These are phyloP conservation scores for Leccinum pachyderme DNA, from an alignment of 1,284 basidiomycete genomes.

Conservation along the genomic window DNA sequence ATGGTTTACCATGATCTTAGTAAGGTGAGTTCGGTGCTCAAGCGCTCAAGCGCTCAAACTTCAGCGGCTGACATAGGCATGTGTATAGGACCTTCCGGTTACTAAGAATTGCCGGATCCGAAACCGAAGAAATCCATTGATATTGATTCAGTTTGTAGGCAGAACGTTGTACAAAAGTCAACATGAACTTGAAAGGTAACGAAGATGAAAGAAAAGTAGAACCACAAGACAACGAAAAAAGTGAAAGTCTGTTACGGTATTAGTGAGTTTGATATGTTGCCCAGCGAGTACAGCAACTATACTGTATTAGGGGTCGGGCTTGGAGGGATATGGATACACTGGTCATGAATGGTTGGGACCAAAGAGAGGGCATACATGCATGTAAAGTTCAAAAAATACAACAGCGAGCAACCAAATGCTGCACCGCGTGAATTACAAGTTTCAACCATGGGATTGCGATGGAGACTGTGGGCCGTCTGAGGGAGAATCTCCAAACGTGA, in stretches of 20 bases:
- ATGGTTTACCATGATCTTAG: conserved; percentile 40
- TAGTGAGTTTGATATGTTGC: conserved; percentile 29
- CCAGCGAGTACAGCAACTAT: conserved; percentile 41
- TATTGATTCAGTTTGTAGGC: conserved; percentile 16
- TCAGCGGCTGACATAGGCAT: too few species aligned
- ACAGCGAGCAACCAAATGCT: conserved; percentile 1
- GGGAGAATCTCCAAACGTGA: conserved; percentile 46
- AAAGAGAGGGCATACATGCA: conserved; percentile 12
- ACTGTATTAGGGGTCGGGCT: conserved; percentile 22
- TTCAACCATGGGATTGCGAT: conserved; percentile 21
- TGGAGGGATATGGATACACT: conserved; percentile 31
- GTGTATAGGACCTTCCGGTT: conserved; percentile 10
- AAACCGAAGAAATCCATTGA: conserved; percentile 7
- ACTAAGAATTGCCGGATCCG: conserved; percentile 6
- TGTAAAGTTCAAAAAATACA: conserved; percentile 14
- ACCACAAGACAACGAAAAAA: conserved; percentile 10
- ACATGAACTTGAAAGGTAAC: conserved; percentile 1
- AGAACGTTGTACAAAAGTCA: conserved; percentile 11
- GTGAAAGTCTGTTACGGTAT: conserved; percentile 12
- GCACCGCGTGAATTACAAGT: not conserved
- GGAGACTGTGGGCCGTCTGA: conserved; percentile 32
- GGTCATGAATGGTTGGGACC: conserved; percentile 8
- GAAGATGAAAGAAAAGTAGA: not conserved
- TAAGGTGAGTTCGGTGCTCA: not conserved
- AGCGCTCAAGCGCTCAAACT: too few species aligned